Evolutionary conservation across 352 stramenopile genomes (phyloP).

Genomic region (Phytophthora europaea): DNA sequence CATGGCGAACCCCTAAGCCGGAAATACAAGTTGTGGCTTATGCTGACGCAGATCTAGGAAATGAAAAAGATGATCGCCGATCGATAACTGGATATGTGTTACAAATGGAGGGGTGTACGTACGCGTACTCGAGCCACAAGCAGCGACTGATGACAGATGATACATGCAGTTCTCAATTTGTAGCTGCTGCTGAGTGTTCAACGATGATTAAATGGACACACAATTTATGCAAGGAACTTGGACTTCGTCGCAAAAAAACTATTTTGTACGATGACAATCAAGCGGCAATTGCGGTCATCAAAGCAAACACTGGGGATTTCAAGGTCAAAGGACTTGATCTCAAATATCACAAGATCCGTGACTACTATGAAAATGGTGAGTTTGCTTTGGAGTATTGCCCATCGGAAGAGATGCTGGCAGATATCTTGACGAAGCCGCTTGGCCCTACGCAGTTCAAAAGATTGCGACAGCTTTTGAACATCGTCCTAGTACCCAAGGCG

Average conservation of each 20-base stretch:
- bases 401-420: conserved; percentile 6
- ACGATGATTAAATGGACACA: not conserved
- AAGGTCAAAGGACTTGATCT: not conserved
- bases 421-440: conserved; percentile 37
- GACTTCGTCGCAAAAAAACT: not conserved
- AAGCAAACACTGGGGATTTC: not conserved
- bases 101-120: not conserved
- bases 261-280: not conserved
- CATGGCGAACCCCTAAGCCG: not conserved
- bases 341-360: conserved; percentile 6
- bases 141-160: not conserved
- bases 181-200: not conserved
- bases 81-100: not conserved
- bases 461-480: not conserved
- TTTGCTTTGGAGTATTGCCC: conserved; percentile 11
- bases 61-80: not conserved
- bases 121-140: not conserved
- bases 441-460: not conserved
- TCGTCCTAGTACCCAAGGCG: not conserved
- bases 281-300: not conserved
- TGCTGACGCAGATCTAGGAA: not conserved
- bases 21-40: not conserved
- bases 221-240: not conserved
- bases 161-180: not conserved
- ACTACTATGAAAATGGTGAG: not conserved